Conservation (phyloP, 2,329 filamentous ascomycete species). For the Fusarium sp. region DNA sequence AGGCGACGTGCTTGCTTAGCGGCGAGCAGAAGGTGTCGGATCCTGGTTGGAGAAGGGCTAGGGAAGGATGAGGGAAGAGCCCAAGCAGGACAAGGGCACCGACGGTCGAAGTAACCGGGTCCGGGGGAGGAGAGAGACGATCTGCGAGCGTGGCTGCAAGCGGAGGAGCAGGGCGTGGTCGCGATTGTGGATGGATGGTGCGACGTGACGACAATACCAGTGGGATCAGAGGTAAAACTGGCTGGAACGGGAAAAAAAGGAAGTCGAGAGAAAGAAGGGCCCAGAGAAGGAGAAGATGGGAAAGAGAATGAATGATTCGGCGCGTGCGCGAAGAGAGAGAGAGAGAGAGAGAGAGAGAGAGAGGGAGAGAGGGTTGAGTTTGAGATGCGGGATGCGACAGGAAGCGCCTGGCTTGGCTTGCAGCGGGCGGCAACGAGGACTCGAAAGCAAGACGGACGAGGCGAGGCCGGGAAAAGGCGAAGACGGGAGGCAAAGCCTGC, state of each 20-base stretch:
- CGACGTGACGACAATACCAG: constrained; percentile 19
- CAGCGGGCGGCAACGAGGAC: constrained; percentile 8
- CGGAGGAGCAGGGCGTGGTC: constrained; percentile 29
- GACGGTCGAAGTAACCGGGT: constrained; percentile 40
- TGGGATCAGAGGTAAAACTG: background rate
- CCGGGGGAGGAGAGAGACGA: constrained; percentile 39
- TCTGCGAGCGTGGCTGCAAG: constrained; percentile 44
- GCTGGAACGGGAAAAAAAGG: constrained; percentile 1
- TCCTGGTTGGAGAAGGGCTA: constrained; percentile 41
- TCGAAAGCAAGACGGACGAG: constrained; percentile 19
- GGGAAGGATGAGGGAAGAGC: constrained; percentile 38
- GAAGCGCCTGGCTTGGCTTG: constrained; percentile 7
- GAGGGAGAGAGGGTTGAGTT: background rate
- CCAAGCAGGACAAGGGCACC: constrained; percentile 33
- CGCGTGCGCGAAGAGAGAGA: constrained; percentile 5
- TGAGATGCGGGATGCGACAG: constrained; percentile 4
- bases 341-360: background rate
- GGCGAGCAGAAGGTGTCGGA: constrained; percentile 37
- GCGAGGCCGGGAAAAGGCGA: constrained; percentile 21
- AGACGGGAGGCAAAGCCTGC: constrained; percentile 35
- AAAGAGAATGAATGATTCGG: background rate
- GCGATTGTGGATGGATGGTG: constrained; percentile 35
- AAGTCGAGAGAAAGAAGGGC: background rate
- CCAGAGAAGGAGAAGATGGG: background rate
- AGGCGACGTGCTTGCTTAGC: constrained; percentile 33